A percentile compares a stretch with the other conserved stretches of the same genome.
phyloP scores from a whole-genome alignment of 768 basidiomycete species.

The Heimioporus sp. region DNA sequence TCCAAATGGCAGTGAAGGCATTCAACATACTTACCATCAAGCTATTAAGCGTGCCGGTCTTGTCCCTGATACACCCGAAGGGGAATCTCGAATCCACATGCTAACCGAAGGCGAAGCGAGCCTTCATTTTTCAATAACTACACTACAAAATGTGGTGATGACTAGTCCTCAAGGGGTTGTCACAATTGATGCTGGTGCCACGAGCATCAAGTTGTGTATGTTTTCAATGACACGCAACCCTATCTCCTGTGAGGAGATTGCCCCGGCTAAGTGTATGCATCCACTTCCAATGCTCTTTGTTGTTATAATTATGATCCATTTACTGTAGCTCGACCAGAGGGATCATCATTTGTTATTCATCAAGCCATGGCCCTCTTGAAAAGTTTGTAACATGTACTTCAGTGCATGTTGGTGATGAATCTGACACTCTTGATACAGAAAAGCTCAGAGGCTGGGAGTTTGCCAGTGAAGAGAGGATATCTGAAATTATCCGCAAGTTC shows the following conservation, averaged over 20 bases:
- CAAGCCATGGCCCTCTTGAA: slow-evolving; percentile 36
- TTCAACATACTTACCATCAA: slow-evolving; percentile 14
- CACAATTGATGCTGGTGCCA: slow-evolving; percentile 45
- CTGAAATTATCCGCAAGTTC: not conserved
- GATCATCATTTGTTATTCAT: slow-evolving; percentile 43
- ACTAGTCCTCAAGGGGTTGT: slow-evolving; percentile 33
- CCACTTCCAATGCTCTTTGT: too few species aligned
- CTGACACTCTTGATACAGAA: not conserved
- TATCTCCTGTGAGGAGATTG: slow-evolving; percentile 31
- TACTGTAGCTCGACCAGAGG: too few species aligned
- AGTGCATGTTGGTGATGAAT: not conserved
- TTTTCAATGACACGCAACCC: slow-evolving; percentile 25
- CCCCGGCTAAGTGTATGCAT: slow-evolving; percentile 28
- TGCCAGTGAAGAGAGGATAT: not conserved
- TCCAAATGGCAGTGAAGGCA: slow-evolving; percentile 29
- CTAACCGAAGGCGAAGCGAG: slow-evolving; percentile 24
- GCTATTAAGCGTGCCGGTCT: slow-evolving; percentile 23
- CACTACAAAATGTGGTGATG: too few species aligned
- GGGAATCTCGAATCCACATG: slow-evolving; percentile 17
- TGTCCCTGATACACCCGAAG: not conserved
- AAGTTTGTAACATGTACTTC: slow-evolving; percentile 25
- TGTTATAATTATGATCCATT: too few species aligned
- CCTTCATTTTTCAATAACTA: slow-evolving; percentile 14
- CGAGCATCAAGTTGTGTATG: slow-evolving; percentile 36
- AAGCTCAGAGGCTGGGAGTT: slow-evolving; percentile 5